Evolutionary conservation across 2,329 filamentous ascomycete genomes (phyloP), one percentile per base, ranked within the genome.

Genomic region (Clonostachys rosea): DNA sequence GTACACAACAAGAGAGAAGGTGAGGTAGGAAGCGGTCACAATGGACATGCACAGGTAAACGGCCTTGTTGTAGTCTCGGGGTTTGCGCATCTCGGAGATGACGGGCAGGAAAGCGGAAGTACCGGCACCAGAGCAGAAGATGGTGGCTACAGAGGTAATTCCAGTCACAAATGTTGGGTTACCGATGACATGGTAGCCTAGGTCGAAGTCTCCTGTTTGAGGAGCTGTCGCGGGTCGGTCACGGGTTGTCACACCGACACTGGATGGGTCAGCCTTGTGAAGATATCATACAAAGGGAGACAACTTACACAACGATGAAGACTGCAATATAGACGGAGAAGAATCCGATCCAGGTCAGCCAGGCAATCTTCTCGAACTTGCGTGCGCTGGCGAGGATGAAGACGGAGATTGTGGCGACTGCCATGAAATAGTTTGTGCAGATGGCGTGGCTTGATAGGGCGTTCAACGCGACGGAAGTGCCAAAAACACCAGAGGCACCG

Each of bases 31-130:
- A 0, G 73, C 69, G 1, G 74, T 76, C 5, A 82, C 78, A 45
- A 84, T 61, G 14, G 61, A 66, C 79, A 83, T 82, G 60, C 76
- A 81, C 13, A 75, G 61, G 55, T 75, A 83, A 0, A 85, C 67
- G 1, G 82, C 75, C 59, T 83, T 84, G 50, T 71, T 73, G 60
- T 78, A 86, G 53, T 84, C 78, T 17, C 67, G 68, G 0, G 82
- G 81, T 33, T 72, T 69, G 40, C 66, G 69, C 81, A 86, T 86
- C 64, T 86, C 83, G 0, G 76, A 78, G 46, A 86, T 85, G 49
- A 86, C 78, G 5, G 81, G 79, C 2, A 86, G 63, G 56, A 84
- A 86, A 2, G 79, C 78, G 1, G 74, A 77, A 0, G 80, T 83
- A 16, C 76, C 79, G 0, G 80, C 76, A 7, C 72, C 74, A 3